Evolutionary conservation across 192 early-diverging fungal genomes (phyloP).

Genomic region (Funneliformis geosporum): DNA sequence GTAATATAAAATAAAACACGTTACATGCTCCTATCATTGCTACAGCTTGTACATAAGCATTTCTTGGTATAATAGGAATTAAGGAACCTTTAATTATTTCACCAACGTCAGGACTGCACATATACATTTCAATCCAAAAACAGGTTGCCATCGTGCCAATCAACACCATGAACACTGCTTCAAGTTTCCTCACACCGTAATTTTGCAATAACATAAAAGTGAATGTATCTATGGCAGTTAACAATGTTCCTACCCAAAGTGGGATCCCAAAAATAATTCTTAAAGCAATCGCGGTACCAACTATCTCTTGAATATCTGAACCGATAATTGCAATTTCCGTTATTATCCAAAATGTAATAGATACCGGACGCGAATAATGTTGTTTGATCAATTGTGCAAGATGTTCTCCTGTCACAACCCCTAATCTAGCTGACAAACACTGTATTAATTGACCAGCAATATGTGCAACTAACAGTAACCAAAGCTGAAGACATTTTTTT

Average conservation of each 20-base stretch:
- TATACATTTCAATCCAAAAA: constrained; percentile 70
- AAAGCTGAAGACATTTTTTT: constrained; percentile 37
- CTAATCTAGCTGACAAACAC: constrained; percentile 60
- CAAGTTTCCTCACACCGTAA: constrained; percentile 69
- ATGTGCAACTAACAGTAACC: constrained; percentile 66
- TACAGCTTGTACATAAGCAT: constrained; percentile 63
- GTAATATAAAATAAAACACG: background rate
- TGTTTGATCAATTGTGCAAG: constrained; percentile 55
- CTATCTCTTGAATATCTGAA: constrained; percentile 75
- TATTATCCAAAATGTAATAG: constrained; percentile 56
- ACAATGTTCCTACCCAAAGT: constrained; percentile 70
- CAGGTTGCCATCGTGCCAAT: constrained; percentile 74
- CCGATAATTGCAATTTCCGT: constrained; percentile 71
- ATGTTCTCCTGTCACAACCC: constrained; percentile 66
- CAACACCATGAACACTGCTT: constrained; percentile 70
- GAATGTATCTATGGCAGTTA: constrained; percentile 78
- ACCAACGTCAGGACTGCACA: constrained; percentile 49
- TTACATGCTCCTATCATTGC: constrained; percentile 60
- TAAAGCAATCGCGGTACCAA: constrained; percentile 87
- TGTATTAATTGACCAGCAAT: constrained; percentile 64
- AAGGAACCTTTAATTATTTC: constrained; percentile 57
- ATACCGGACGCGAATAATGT: constrained; percentile 52
- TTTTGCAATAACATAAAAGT: constrained; percentile 67
- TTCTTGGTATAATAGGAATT: constrained; percentile 54
- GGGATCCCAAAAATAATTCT: constrained; percentile 71